Conservation (phyloP, 768 basidiomycete species). For the Tricholoma matsutake region DNA sequence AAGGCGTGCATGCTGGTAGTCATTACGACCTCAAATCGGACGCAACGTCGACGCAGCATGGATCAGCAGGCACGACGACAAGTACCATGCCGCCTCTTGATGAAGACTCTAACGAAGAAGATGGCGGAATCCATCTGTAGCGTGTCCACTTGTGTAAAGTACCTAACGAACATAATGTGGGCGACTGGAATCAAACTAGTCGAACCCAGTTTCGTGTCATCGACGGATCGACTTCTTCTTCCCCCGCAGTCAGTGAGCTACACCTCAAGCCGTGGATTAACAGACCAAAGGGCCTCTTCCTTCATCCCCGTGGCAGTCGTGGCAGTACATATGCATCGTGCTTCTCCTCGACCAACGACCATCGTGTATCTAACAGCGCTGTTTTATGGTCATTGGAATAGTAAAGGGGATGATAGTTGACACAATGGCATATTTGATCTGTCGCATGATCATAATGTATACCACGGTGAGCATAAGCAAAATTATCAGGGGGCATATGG, state of each 20-base stretch:
- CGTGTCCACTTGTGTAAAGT: constrained; percentile 5
- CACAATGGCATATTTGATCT: too few species aligned
- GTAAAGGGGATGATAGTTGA: too few species aligned
- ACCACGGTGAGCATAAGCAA: too few species aligned
- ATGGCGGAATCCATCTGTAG: constrained; percentile 22
- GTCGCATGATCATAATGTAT: too few species aligned
- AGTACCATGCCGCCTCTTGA: neutral
- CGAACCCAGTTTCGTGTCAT: neutral
- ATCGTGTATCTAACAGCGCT: too few species aligned
- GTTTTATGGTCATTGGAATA: too few species aligned
- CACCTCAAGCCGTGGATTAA: too few species aligned
- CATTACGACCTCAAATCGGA: constrained; percentile 41
- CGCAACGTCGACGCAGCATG: neutral
- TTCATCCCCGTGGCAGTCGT: too few species aligned
- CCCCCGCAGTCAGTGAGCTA: neutral
- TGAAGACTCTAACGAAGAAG: constrained; percentile 6
- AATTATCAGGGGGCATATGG: too few species aligned
- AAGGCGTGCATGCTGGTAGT: constrained; percentile 46
- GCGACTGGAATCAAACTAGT: neutral
- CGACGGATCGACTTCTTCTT: neutral
- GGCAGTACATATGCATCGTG: too few species aligned
- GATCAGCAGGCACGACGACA: neutral
- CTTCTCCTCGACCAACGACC: too few species aligned
- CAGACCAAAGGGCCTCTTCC: too few species aligned
- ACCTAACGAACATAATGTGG: neutral